phyloP scores from a whole-genome alignment of 2,329 filamentous ascomycete genomes.

The Xylariaceae sp. region DNA sequence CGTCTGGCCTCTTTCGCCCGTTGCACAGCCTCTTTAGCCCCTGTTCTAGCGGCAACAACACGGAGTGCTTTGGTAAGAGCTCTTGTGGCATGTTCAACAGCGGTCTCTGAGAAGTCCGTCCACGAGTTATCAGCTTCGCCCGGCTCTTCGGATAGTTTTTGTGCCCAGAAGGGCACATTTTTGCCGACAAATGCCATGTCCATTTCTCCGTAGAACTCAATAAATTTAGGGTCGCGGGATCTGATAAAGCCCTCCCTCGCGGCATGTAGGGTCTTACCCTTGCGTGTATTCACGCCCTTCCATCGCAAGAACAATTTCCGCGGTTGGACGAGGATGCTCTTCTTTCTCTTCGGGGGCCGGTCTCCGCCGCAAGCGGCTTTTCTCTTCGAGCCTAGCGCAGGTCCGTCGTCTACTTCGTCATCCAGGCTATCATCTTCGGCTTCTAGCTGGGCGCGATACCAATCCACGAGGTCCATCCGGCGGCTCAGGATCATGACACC shows the following conservation, averaged over 20 bases:
- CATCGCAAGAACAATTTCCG: slow-evolving; percentile 31
- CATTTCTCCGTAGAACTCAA: slow-evolving; percentile 30
- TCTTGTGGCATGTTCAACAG: too few species aligned
- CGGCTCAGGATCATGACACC: slow-evolving; percentile 35
- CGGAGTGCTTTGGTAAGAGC: too few species aligned
- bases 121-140: slow-evolving; percentile 20
- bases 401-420: too few species aligned
- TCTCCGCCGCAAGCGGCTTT: slow-evolving; percentile 13
- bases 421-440: slow-evolving; percentile 7
- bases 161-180: slow-evolving; percentile 27
- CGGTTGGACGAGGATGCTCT: slow-evolving; percentile 10
- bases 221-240: slow-evolving; percentile 33
- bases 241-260: slow-evolving; percentile 31
- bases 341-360: slow-evolving; percentile 17
- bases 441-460: slow-evolving; percentile 28
- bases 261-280: slow-evolving; percentile 25
- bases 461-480: slow-evolving; percentile 28
- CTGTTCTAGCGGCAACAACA: too few species aligned
- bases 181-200: slow-evolving; percentile 28
- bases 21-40: too few species aligned
- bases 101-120: slow-evolving; percentile 28
- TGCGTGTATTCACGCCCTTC: slow-evolving; percentile 30
- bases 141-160: slow-evolving; percentile 27
- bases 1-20: too few species aligned
- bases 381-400: slow-evolving; percentile 30